Conservation (phyloP, 306 rosid species). For the Medicago truncatula region DNA sequence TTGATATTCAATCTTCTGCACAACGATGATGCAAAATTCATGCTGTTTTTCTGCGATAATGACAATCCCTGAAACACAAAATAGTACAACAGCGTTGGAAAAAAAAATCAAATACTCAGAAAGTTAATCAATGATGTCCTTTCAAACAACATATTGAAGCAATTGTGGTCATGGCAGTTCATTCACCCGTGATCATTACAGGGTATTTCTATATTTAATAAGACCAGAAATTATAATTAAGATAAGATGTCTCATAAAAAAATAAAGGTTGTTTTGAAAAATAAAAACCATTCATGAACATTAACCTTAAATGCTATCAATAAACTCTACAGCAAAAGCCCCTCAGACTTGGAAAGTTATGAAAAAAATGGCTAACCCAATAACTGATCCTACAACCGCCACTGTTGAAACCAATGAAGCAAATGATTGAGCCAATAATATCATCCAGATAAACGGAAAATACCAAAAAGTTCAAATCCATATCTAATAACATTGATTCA, state of each 20-base stretch:
- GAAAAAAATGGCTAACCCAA: not conserved
- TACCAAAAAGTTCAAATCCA: not conserved
- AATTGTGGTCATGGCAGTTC: not conserved
- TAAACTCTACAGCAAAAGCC: not conserved
- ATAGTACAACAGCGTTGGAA: not conserved
- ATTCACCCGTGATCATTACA: not conserved
- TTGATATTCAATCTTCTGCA: constrained; percentile 71
- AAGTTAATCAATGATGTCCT: not conserved
- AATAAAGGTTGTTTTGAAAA: too few relatives aligned
- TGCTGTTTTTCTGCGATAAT: constrained; percentile 31
- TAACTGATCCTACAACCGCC: not conserved
- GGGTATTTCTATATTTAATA: constrained; percentile 23
- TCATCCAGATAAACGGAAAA: not conserved
- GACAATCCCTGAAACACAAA: constrained; percentile 40
- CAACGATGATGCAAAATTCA: constrained; percentile 65
- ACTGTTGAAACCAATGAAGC: not conserved
- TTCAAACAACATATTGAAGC: constrained; percentile 3
- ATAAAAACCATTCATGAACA: not conserved
- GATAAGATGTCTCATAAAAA: not conserved
- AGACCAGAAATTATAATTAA: not conserved
- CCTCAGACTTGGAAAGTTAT: not conserved
- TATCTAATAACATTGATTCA: not conserved
- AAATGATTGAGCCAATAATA: not conserved
- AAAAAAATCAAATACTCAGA: constrained; percentile 1
- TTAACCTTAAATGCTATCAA: not conserved